Conservation (phyloP, 2,329 filamentous ascomycete genomes). For the Boeremia lycopersici region DNA sequence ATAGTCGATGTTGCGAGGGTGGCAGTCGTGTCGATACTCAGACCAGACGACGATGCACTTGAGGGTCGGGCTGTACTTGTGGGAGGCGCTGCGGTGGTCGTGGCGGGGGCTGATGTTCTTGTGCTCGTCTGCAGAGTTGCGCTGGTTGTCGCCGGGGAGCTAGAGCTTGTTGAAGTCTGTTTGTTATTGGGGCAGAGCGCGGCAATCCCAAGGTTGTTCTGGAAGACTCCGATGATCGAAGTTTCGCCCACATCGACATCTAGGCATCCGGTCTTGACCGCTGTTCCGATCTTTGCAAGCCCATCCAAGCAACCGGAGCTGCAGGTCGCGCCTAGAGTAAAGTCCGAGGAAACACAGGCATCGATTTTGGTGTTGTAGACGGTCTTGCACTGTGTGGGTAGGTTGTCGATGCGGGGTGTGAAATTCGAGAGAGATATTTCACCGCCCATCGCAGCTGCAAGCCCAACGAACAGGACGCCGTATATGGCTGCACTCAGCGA, state of each 20-base stretch:
- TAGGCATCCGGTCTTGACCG: conserved; percentile 43
- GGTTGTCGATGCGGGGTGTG: conserved; percentile 49
- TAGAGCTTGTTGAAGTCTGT: conserved; percentile 25
- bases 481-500: conserved; percentile 26
- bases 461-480: conserved; percentile 28
- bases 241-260: conserved; percentile 44
- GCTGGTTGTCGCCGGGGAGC: conserved; percentile 7
- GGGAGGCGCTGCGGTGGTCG: conserved; percentile 9
- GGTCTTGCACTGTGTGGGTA: conserved; percentile 47
- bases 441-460: conserved; percentile 28
- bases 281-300: conserved; percentile 42
- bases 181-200: conserved; percentile 48
- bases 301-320: conserved; percentile 49
- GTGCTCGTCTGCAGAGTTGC: conserved; percentile 21
- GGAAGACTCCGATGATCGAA: conserved; percentile 52
- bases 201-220: conserved; percentile 46
- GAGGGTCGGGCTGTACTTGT: conserved; percentile 4
- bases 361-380: conserved; percentile 51
- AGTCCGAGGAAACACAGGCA: conserved; percentile 51
- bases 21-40: conserved; percentile 23
- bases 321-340: conserved; percentile 39
- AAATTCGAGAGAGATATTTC: conserved; percentile 55
- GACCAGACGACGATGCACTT: conserved; percentile 13
- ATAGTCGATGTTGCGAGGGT: conserved; percentile 15
- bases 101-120: conserved; percentile 2